Conservation (phyloP, 2,329 filamentous ascomycete genomes). For the Colletotrichum euphorbiae region DNA sequence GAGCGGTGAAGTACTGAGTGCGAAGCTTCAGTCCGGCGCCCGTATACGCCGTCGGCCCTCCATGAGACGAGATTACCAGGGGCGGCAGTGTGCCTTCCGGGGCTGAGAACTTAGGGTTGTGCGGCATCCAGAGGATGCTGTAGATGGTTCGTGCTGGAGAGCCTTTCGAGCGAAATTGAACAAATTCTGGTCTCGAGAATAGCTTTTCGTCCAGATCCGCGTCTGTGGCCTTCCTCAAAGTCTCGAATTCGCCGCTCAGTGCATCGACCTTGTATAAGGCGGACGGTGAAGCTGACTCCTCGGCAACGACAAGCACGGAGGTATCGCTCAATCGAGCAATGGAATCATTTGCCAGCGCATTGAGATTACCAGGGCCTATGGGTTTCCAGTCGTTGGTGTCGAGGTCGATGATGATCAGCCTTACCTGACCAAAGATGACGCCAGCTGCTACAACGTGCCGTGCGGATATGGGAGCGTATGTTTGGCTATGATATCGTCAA, state of each 20-base stretch:
- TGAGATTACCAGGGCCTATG: constrained; percentile 42
- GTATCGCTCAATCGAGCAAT: constrained; percentile 50
- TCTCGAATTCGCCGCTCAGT: constrained; percentile 38
- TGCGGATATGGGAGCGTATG: constrained; percentile 53
- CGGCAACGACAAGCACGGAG: constrained; percentile 53
- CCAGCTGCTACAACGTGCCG: constrained; percentile 50
- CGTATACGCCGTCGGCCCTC: constrained; percentile 61
- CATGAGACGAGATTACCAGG: constrained; percentile 62
- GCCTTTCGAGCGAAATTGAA: constrained; percentile 47
- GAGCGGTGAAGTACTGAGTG: constrained; percentile 64
- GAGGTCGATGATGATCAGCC: constrained; percentile 54
- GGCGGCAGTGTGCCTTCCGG: constrained; percentile 56
- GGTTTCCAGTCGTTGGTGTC: constrained; percentile 46
- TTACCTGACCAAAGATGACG: constrained; percentile 48
- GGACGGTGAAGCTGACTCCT: constrained; percentile 46
- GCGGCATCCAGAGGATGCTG: constrained; percentile 62
- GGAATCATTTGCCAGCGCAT: constrained; percentile 50
- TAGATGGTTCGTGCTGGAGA: constrained; percentile 50
- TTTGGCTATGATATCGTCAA: constrained; percentile 47
- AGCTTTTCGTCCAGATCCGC: constrained; percentile 45
- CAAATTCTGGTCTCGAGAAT: constrained; percentile 53
- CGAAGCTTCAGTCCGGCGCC: constrained; percentile 57
- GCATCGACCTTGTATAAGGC: constrained; percentile 52
- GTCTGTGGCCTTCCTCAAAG: constrained; percentile 51
- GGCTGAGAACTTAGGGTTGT: constrained; percentile 56